Percentiles rank a stretch among this genome's conserved stretches.
phyloP scores from a whole-genome alignment of 2,329 filamentous ascomycete genomes.

The Diplodia intermedia region DNA sequence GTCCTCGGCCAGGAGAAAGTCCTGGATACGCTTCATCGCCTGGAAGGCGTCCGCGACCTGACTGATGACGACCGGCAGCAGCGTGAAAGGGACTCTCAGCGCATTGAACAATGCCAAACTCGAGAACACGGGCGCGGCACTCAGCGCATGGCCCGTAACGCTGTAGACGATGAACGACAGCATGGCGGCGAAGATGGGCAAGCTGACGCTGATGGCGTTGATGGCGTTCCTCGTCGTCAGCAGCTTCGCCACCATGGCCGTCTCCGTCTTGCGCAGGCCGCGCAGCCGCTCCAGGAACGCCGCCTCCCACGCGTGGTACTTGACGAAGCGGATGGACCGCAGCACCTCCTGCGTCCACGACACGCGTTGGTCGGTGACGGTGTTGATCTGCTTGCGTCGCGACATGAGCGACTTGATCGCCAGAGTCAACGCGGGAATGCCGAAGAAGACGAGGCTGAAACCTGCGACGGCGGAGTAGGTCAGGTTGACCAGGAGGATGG shows the following conservation, averaged over 20 bases:
- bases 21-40: constrained; percentile 83
- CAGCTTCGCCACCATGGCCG: constrained; percentile 81
- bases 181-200: constrained; percentile 96
- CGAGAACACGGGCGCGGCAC: constrained; percentile 84
- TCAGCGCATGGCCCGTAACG: constrained; percentile 68
- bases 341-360: constrained; percentile 91
- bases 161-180: constrained; percentile 84
- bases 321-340: constrained; percentile 90
- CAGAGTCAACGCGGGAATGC: constrained; percentile 76
- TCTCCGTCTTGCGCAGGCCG: constrained; percentile 76
- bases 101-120: constrained; percentile 94
- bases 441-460: constrained; percentile 80
- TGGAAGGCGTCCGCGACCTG: constrained; percentile 89
- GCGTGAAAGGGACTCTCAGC: constrained; percentile 85
- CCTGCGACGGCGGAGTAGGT: constrained; percentile 91
- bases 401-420: constrained; percentile 79
- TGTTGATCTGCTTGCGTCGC: constrained; percentile 83
- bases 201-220: constrained; percentile 80
- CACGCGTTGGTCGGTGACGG: constrained; percentile 90
- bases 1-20: constrained; percentile 88
- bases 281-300: constrained; percentile 81
- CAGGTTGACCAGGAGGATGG: constrained; percentile 83
- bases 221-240: constrained; percentile 85
- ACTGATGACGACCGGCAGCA: constrained; percentile 85
- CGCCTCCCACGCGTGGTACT: constrained; percentile 94